Evolutionary conservation across 164 flowering plant species (phyloP).

Genomic region (Sextonia rubra): DNA sequence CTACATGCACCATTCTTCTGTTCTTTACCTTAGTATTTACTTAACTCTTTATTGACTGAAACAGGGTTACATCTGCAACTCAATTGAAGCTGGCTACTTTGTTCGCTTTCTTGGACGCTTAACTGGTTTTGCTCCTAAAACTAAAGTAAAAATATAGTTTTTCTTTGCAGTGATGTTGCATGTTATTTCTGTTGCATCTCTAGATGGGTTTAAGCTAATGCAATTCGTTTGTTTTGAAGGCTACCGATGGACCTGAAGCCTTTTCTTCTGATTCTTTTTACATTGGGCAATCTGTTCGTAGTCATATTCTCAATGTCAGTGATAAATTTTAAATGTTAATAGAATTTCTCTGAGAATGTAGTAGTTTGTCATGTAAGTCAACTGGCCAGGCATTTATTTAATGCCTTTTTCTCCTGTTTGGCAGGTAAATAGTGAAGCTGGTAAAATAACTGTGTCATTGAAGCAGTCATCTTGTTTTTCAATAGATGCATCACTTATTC

Average conservation of each 20-base stretch:
- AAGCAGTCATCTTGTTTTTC: constrained; percentile 84
- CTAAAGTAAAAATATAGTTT: constrained; percentile 41
- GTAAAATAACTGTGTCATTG: constrained; percentile 72
- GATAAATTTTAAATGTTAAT: constrained; percentile 1
- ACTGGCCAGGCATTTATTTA: background rate
- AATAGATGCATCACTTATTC: constrained; percentile 74
- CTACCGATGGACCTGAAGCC: constrained; percentile 46
- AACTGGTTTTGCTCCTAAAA: constrained; percentile 85
- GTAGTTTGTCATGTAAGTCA: background rate
- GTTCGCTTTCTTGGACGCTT: constrained; percentile 89
- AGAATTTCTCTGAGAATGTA: background rate
- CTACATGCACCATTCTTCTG: background rate
- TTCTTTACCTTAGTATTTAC: background rate
- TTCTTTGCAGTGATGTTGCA: background rate
- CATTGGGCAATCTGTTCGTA: constrained; percentile 93
- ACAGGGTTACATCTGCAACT: constrained; percentile 87
- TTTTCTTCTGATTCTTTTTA: constrained; percentile 46
- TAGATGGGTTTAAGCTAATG: background rate
- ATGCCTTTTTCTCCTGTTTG: background rate
- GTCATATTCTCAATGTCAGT: constrained; percentile 65
- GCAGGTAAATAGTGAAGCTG: constrained; percentile 59
- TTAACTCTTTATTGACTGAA: constrained; percentile 7
- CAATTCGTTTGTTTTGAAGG: constrained; percentile 38
- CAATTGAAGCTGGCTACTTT: constrained; percentile 88
- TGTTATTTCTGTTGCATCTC: background rate